phyloP scores from a whole-genome alignment of 352 stramenopile species.

The Phytophthora colocasiae region DNA sequence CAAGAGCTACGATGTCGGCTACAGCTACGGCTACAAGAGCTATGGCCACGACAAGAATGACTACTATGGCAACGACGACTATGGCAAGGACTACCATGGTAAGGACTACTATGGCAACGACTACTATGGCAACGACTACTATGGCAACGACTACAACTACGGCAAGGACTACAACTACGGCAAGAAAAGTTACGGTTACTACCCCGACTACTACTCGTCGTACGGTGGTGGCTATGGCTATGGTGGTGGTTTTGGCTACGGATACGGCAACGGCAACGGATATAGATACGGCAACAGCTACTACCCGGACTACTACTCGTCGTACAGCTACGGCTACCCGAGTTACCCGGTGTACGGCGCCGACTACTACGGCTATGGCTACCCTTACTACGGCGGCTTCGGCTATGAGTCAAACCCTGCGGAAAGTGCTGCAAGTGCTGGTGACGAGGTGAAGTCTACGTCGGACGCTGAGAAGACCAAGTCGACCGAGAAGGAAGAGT shows the following conservation, averaged over 20 bases:
- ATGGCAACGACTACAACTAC: not conserved
- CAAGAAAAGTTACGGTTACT: not conserved
- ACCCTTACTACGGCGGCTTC: not conserved
- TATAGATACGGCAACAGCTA: no score
- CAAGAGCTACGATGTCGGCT: no score
- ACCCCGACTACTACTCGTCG: not conserved
- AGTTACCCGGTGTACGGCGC: not conserved
- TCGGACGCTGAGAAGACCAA: not conserved
- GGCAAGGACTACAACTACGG: not conserved
- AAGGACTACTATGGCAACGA: no score
- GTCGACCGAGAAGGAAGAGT: not conserved
- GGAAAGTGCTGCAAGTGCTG: not conserved
- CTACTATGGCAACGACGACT: not conserved
- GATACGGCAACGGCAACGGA: not conserved
- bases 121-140: no score
- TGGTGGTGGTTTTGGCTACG: no score
- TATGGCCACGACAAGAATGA: no score
- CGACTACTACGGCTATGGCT: no score
- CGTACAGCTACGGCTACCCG: not conserved
- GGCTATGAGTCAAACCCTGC: conserved; percentile 2
- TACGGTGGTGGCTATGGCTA: not conserved
- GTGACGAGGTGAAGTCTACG: conserved; percentile 5
- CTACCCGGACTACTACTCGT: no score
- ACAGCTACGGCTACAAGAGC: no score
- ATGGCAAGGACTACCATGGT: no score